Base-by-base conservation (phyloP, 257 asterid genomes). In the Marsdenia floribunda region DNA sequence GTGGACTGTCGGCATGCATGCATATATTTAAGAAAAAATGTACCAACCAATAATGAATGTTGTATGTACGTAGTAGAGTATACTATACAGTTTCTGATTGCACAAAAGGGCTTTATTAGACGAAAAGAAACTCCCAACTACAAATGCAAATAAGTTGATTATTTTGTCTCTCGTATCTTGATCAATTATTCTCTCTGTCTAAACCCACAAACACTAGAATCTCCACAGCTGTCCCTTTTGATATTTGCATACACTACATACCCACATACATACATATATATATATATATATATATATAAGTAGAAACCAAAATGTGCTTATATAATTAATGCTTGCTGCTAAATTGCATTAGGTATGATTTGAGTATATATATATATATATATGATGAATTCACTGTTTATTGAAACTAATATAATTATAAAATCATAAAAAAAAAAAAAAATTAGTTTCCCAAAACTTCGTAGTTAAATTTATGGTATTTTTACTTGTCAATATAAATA, bases 201-300 rank as follows among this genome's bases (percentile, higher is more conserved):
- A 69, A 68, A 69, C 59, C 24, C 49, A 69, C 19, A 69, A 69
- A 69, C 26, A 37, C 19, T 44, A 68, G 73, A 68, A 68, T 68
- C 33, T 44, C 73, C 35, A 1, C 21, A 63, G 68, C 22, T 33
- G 68, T 15, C 46, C 68, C 22, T 33, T 44, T 19, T 15, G 38
- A 63, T n/a, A n/a, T 63, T 63, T 33, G 33, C 33, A 4, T 54
- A 19, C 5, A 54, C n/a, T n/a, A n/a, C n/a, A n/a, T n/a, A n/a
- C n/a, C n/a, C n/a, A n/a, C n/a, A n/a, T n/a, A n/a, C n/a, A n/a
- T n/a, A n/a, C n/a, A n/a, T n/a, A n/a, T n/a, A 50, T 21, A 54
- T 33, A 13, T 33, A 16, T 35, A 63, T 63, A 21, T 7, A 44
- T 0, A 44, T 6, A 42, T 42, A 44, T 44, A 44, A 44, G 49